A percentile compares a stretch with the other conserved stretches of the same genome.
These are phyloP conservation scores for Tetragonia tetragonoides DNA, from an alignment of 148 eudicot species.

Conservation along the genomic window DNA sequence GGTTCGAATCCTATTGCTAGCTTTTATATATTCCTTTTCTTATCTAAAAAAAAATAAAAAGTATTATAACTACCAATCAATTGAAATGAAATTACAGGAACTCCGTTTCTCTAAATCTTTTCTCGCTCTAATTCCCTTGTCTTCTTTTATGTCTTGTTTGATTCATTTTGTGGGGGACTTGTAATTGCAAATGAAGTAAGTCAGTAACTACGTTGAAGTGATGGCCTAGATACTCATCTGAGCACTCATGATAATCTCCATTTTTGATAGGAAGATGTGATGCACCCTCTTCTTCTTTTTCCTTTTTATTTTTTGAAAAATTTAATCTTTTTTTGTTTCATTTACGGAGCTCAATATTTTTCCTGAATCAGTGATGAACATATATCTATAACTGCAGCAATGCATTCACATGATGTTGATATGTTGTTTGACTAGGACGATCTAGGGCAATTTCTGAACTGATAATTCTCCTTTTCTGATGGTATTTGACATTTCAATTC, in stretches of 20 bases:
- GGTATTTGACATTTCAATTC: not conserved
- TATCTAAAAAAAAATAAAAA: no score
- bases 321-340: not conserved
- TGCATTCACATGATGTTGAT: conserved; percentile 32
- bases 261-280: conserved; percentile 57
- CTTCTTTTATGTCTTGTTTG: not conserved
- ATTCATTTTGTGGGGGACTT: not conserved
- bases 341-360: not conserved
- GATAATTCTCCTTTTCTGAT: not conserved
- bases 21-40: no score
- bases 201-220: not conserved
- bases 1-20: no score
- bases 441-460: conserved; percentile 34
- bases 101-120: not conserved
- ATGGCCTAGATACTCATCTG: conserved; percentile 34
- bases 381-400: conserved; percentile 19
- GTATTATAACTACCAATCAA: no score
- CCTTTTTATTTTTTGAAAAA: not conserved
- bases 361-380: conserved; percentile 28
- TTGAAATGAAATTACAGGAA: no score
- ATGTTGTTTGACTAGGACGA: conserved; percentile 54
- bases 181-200: conserved; percentile 31
- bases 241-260: conserved; percentile 13
- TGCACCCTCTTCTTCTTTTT: conserved; percentile 18
- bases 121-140: not conserved